A percentile compares a stretch with the other conserved stretches of the same genome.
Evolutionary conservation across 192 early-diverging fungal species (phyloP).

Genomic region (Mortierella claussenii): DNA sequence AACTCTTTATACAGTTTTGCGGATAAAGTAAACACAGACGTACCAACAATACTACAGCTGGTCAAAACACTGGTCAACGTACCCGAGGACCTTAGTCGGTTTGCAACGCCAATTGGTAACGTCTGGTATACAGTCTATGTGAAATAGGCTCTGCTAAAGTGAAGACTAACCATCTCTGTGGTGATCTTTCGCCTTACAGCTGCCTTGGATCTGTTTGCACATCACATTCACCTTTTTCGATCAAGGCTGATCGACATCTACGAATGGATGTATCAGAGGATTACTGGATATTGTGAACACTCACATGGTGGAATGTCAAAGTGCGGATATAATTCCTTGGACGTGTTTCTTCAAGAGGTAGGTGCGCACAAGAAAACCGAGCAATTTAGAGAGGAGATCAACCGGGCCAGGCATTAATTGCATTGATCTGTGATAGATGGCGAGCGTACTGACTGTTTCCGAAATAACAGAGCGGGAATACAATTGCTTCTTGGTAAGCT

Average conservation of each 20-base stretch:
- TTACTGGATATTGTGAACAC: conserved; percentile 44
- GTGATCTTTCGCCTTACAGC: conserved; percentile 7
- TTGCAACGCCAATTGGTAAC: conserved; percentile 52
- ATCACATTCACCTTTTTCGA: conserved; percentile 51
- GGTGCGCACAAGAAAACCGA: no score
- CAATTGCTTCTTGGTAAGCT: conserved; percentile 40
- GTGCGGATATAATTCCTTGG: conserved; percentile 48
- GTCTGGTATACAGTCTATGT: no score
- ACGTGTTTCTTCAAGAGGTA: conserved; percentile 45
- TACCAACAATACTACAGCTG: conserved; percentile 26
- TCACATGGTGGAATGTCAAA: conserved; percentile 45
- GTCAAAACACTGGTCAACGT: conserved; percentile 50
- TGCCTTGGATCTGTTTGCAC: conserved; percentile 47
- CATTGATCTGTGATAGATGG: conserved; percentile 44
- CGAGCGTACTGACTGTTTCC: conserved; percentile 24
- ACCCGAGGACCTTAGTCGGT: conserved; percentile 54
- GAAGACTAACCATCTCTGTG: no score
- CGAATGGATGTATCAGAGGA: conserved; percentile 35
- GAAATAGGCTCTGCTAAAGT: no score
- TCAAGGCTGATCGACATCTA: conserved; percentile 39
- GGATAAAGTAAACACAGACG: conserved; percentile 27
- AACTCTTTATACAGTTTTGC: conserved; percentile 35
- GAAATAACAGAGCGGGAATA: conserved; percentile 35
- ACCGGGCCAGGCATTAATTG: no score
- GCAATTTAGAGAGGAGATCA: no score